These are phyloP conservation scores for Colletotrichum tropicale DNA, from an alignment of 2,329 filamentous ascomycete genomes.

Conservation along the genomic window DNA sequence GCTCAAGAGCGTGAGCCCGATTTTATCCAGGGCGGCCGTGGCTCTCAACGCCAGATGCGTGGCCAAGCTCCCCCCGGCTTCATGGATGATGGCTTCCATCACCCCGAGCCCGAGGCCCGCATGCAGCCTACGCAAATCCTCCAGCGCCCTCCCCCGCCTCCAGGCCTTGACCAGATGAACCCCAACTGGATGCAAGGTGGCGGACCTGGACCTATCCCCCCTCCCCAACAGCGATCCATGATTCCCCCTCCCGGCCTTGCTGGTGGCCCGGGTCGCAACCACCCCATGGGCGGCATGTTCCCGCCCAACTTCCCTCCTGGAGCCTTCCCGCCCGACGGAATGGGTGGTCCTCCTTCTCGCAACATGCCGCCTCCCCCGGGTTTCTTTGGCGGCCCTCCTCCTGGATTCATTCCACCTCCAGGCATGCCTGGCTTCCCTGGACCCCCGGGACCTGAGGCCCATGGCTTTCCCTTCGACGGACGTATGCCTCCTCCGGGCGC, in stretches of 20 bases:
- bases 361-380: slow-evolving; percentile 63
- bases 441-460: slow-evolving; percentile 49
- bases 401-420: slow-evolving; percentile 58
- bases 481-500: slow-evolving; percentile 57
- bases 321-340: slow-evolving; percentile 50
- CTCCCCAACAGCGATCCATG: slow-evolving; percentile 46
- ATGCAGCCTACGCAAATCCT: slow-evolving; percentile 68
- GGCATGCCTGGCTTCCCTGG: slow-evolving; percentile 63
- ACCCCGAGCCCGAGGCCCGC: slow-evolving; percentile 51
- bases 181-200: slow-evolving; percentile 56
- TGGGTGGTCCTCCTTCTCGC: slow-evolving; percentile 56
- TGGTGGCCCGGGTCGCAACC: slow-evolving; percentile 41
- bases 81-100: slow-evolving; percentile 59
- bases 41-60: slow-evolving; percentile 44
- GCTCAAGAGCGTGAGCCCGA: slow-evolving; percentile 55
- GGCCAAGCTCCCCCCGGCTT: slow-evolving; percentile 54
- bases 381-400: slow-evolving; percentile 55
- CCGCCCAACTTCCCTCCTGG: slow-evolving; percentile 64
- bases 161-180: slow-evolving; percentile 65
- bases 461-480: slow-evolving; percentile 59
- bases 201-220: slow-evolving; percentile 49
- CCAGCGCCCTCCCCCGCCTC: slow-evolving; percentile 65
- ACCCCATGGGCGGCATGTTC: slow-evolving; percentile 63
- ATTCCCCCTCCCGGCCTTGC: slow-evolving; percentile 65
- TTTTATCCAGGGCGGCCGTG: slow-evolving; percentile 37